Base-by-base conservation (phyloP, 2,329 filamentous ascomycete genomes). In the Scleromitrula shiraiana region DNA sequence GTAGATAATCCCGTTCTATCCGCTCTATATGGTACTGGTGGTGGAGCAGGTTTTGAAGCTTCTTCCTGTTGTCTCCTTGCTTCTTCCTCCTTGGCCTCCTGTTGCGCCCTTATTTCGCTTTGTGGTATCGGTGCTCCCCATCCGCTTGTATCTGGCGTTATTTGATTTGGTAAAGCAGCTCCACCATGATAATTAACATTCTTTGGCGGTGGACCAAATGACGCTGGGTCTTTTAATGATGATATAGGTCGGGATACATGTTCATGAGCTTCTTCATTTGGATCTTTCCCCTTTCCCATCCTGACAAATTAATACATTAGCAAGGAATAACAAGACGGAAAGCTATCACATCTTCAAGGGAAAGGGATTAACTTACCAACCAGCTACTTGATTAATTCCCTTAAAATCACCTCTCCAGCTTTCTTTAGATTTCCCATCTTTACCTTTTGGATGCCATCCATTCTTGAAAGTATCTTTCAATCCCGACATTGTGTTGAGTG, bases 131-230 rank as follows among this genome's bases (percentile, higher is more conserved):
- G 68, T 38, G 71, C 62, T 43, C 71, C 69, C 24, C 68, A 64
- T 12, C 71, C 67, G 54, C 75, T 40, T 23, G 43, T 56, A 51
- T 64, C 56, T 2, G 61, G 60, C 7, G 59, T 59, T n/a, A 52
- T 57, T 50, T 57, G 51, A 43, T 59, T 58, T 38, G 61, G 58
- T 20, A 58, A 39, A 41, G 57, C 57, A 26, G 57, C 56, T 37
- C 51, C 56, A 15, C 62, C 62, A 51, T 64, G 56, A 45, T 59
- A 62, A 30, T 59, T 59, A 27, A 61, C 49, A 47, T 64, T 76
- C 61, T 78, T 85, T 2, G 83, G 83, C 33, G 83, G 83, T 29
- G 82, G 81, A 1, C 74, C 82, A 62, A 86, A 86, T 2, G 75
- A 70, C 1, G 73, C 60, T 2, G 81, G 83, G 59, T 87, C 82